Evolutionary conservation across 345 rosid genomes (phyloP).

Genomic region (Rhizophora mangle): DNA sequence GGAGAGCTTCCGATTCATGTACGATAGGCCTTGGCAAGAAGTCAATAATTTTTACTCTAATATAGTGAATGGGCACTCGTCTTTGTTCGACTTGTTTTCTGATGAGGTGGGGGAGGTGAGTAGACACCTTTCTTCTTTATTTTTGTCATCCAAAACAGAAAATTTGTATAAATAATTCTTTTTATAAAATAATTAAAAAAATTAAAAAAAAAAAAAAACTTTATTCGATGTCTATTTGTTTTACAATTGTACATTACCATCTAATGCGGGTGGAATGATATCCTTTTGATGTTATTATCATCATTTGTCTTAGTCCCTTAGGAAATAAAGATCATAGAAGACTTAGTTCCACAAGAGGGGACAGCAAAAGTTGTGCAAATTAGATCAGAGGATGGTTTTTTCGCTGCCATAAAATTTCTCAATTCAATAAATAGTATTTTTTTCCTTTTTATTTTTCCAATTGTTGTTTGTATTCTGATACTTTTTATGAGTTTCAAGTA

Average conservation of each 20-base stretch:
- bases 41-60: slow-evolving; percentile 59
- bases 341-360: too few species aligned
- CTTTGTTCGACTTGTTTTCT: slow-evolving; percentile 45
- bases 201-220: too few species aligned
- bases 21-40: slow-evolving; percentile 69
- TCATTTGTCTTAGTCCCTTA: too few species aligned
- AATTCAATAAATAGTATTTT: neutral
- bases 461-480: neutral
- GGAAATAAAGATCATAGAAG: too few species aligned
- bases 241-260: too few species aligned
- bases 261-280: too few species aligned
- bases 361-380: too few species aligned
- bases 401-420: too few species aligned
- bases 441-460: neutral
- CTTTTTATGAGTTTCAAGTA: neutral
- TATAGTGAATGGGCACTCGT: slow-evolving; percentile 43
- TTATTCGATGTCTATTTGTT: too few species aligned
- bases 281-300: too few species aligned
- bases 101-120: slow-evolving; percentile 36
- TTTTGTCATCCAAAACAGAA: neutral
- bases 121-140: neutral
- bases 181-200: neutral
- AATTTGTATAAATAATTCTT: neutral
- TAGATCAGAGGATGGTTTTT: too few species aligned
- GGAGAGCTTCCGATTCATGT: slow-evolving; percentile 70